Evolutionary conservation across 169 alveolate species (phyloP), one percentile per base, ranked within the genome.

Genomic region (Sarcocystis neurona): DNA sequence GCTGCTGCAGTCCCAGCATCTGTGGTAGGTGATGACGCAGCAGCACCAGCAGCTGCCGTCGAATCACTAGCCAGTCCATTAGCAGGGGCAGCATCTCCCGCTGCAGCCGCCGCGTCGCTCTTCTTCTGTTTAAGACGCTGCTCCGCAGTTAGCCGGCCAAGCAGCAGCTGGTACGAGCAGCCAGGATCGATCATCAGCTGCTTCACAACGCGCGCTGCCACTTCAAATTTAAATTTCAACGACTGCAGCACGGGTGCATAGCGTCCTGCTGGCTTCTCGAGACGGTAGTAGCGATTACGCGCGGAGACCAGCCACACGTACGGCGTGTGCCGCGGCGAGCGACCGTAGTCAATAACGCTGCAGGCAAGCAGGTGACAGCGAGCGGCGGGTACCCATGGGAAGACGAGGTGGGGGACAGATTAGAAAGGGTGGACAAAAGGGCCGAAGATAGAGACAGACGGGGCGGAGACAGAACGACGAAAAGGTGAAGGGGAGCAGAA

Each of bases 221-320:
- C 82, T 68, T 84, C 89, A 30, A 84, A 84, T 68, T 50, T 66
- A 32, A 30, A 39, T 48, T 34, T 60, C 32, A 41, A 60, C 41
- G 89, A 84, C 48, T 74, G 80, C 8, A 84, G 56, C 2, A 84
- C 68, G 12, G 89, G 56, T 8, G 68, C 89, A 44, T 84, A 84
- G 0, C 89, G 80, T 1, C 89, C 89, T 5, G 89, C 89, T 0
- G 89, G 89, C 53, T 74, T 41, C 89, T 84, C 89, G 34, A 84
- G 43, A 72, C 89, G 89, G 53, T 84, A 84, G 68, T 48, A 48
- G 56, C 89, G 80, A 37, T 74, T 74, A 30, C 39, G 18, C 46
- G 70, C 32, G 39, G 80, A 58, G 41, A 44, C 37, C 20, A 74
- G 50, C 89, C 89, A 84, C 6, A 84, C 32, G 0, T 46, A 66